Evolutionary conservation across 371 early-diverging fungal species (phyloP).

Genomic region (Dinochytrium kinnereticum): DNA sequence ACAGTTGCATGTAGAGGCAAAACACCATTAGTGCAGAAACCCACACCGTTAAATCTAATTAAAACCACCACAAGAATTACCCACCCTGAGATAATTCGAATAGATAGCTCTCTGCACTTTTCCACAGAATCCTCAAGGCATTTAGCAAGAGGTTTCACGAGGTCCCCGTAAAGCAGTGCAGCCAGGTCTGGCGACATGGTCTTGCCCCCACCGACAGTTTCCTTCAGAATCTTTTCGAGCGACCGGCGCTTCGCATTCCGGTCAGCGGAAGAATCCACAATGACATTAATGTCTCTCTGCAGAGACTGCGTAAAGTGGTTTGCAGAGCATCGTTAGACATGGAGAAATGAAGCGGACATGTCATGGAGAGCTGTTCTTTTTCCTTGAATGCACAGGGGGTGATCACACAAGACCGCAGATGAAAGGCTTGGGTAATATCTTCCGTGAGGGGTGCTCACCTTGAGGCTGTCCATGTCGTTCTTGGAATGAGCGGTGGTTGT

Average conservation of each 20-base stretch:
- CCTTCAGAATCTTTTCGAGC: slow-evolving; percentile 50
- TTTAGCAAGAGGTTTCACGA: slow-evolving; percentile 39
- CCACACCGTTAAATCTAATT: background rate
- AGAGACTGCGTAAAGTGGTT: slow-evolving; percentile 31
- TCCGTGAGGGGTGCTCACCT: background rate
- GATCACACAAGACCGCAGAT: no score
- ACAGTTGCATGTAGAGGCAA: background rate
- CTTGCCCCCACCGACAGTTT: slow-evolving; percentile 29
- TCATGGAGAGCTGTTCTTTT: no score
- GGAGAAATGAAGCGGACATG: no score
- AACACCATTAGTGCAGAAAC: no score
- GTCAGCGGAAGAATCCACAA: slow-evolving; percentile 48
- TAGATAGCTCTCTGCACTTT: slow-evolving; percentile 49
- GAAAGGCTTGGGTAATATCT: no score
- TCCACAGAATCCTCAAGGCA: slow-evolving; percentile 51
- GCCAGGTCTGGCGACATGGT: slow-evolving; percentile 12
- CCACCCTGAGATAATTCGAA: slow-evolving; percentile 41
- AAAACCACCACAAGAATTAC: background rate
- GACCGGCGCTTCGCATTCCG: slow-evolving; percentile 47
- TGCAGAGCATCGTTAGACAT: no score
- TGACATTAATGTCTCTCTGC: slow-evolving; percentile 54
- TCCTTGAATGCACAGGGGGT: no score
- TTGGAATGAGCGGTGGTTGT: background rate
- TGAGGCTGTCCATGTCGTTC: slow-evolving; percentile 1
- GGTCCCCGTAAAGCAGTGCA: slow-evolving; percentile 20